Base-by-base conservation (phyloP, 164 flowering plant genomes). In the Buxus sempervirens region DNA sequence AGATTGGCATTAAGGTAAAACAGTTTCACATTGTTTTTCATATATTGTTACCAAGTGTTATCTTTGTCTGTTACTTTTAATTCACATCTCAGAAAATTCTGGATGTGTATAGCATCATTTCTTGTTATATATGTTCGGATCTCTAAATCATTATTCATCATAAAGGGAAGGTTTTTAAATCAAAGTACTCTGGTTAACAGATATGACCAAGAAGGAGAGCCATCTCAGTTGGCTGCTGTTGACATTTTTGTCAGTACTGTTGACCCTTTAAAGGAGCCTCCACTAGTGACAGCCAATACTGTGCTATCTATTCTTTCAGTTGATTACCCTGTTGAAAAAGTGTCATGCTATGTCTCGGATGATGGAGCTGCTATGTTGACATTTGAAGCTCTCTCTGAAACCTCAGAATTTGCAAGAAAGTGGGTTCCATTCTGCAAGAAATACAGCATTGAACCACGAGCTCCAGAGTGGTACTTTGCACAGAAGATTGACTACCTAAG, bases 351-450 rank as follows among this genome's bases (percentile, higher is more conserved):
- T n/a, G n/a, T n/a, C n/a, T n/a, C n/a, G n/a, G n/a, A n/a, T n/a
- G n/a, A n/a, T n/a, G n/a, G 86, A 60, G 86, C 88, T 36, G 79
- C 86, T 54, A 84, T 86, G 87, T 76, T 84, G 58, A 79, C 86
- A 24, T 86, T 84, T 71, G 86, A 82, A 64, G 82, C 90, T 32
- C 70, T 85, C 28, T 80, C 89, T 45, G 87, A 82, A 75, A 83
- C 89, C 54, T 73, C 87, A 51, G 84, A 85, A 41, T 85, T 85
- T 70, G 89, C 89, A 15, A 74, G 83, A 55, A 83, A 80, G 68
- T 86, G 90, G 90, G 88, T 85, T 53, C 89, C 87, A 53, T 85
- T 85, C 67, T 78, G 85, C 74, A 85, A 86, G 70, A 82, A 86
- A 67, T 82, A 73, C 64, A 67, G 56, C 58, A 83, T 85, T 62